Percentiles rank a stretch among this genome's conserved stretches.
phyloP scores from a whole-genome alignment of 345 rosid species.

The Eutrema heterophyllum region DNA sequence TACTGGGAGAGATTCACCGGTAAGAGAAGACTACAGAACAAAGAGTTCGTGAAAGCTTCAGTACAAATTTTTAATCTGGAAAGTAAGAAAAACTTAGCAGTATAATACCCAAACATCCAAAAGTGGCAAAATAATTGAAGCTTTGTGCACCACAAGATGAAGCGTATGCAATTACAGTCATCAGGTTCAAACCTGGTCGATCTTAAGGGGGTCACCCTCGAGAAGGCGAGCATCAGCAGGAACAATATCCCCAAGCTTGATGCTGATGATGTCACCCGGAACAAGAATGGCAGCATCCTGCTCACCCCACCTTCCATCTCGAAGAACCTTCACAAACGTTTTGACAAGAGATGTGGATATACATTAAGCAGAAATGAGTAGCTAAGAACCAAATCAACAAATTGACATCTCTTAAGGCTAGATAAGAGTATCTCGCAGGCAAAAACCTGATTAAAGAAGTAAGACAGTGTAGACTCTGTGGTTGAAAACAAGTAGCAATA shows the following conservation, averaged over 20 bases:
- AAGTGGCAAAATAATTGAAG: not conserved
- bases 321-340: slow-evolving; percentile 60
- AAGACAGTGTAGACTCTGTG: not conserved
- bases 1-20: slow-evolving; percentile 98
- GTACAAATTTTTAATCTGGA: not conserved
- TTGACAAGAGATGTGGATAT: not conserved
- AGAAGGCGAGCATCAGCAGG: slow-evolving; percentile 98
- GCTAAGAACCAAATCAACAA: not conserved
- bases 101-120: not conserved
- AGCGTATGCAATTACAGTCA: not conserved
- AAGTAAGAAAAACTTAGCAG: not conserved
- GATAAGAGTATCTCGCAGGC: not conserved
- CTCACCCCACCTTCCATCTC: slow-evolving; percentile 96
- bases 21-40: slow-evolving; percentile 80
- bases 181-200: slow-evolving; percentile 63
- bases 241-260: slow-evolving; percentile 91
- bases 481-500: not conserved
- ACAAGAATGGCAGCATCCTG: slow-evolving; percentile 87
- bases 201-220: slow-evolving; percentile 93
- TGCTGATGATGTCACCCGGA: slow-evolving; percentile 86
- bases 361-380: not conserved
- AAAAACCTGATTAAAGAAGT: not conserved
- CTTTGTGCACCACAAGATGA: not conserved
- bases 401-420: not conserved
- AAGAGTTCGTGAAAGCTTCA: not conserved